Conservation (phyloP, 2,329 filamentous ascomycete species). For the Trichophyton simii region DNA sequence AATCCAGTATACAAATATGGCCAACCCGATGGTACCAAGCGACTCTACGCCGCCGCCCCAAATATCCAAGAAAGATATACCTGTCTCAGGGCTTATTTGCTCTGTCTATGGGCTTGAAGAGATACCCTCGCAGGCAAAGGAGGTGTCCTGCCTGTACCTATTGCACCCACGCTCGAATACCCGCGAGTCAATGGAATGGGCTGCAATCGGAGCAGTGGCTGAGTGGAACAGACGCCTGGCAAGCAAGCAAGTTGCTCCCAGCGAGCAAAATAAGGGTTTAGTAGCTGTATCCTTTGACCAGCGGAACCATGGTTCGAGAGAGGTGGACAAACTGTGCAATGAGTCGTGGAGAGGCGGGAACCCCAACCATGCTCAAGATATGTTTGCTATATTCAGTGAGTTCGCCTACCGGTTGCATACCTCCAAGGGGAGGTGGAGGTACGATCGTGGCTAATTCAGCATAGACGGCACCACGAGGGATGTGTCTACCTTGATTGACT, state of each 20-base stretch:
- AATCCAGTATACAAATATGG: constrained; percentile 17
- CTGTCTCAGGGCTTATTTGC: constrained; percentile 65
- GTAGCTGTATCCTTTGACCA: constrained; percentile 83
- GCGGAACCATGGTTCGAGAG: constrained; percentile 72
- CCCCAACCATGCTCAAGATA: constrained; percentile 71
- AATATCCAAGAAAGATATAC: constrained; percentile 53
- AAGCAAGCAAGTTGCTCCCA: constrained; percentile 19
- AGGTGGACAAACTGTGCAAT: constrained; percentile 57
- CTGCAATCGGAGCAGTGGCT: constrained; percentile 57
- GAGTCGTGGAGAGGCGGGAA: constrained; percentile 70
- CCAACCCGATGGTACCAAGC: constrained; percentile 24
- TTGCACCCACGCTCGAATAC: constrained; percentile 65
- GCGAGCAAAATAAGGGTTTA: constrained; percentile 42
- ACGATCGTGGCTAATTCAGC: not conserved
- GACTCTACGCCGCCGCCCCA: constrained; percentile 12
- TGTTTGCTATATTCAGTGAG: constrained; percentile 66
- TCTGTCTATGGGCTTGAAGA: constrained; percentile 73
- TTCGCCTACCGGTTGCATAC: constrained; percentile 11
- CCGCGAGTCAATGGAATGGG: constrained; percentile 60
- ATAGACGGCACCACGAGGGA: constrained; percentile 59
- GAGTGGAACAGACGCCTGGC: constrained; percentile 48
- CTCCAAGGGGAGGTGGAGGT: too few relatives aligned
- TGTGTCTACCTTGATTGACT: constrained; percentile 60
- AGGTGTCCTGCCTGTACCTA: constrained; percentile 76
- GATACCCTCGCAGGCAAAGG: constrained; percentile 42